phyloP scores from a whole-genome alignment of 73 alveolate species.

The Paramecium biaurelia region DNA sequence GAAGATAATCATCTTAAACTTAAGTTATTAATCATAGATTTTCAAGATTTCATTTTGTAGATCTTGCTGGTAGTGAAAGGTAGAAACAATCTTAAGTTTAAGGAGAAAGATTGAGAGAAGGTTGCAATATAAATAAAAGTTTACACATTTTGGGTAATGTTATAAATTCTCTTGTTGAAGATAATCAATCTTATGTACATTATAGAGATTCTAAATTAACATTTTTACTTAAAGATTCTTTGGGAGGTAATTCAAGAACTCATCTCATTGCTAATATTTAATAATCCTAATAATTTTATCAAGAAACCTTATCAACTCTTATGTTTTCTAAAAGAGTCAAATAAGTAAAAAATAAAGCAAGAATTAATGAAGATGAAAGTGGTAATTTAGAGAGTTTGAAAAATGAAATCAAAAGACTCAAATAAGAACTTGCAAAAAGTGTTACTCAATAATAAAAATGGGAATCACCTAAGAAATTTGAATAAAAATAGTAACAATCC shows the following conservation, averaged over 20 bases:
- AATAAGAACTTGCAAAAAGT: constrained; percentile 52
- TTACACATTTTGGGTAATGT: constrained; percentile 93
- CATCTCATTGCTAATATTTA: constrained; percentile 75
- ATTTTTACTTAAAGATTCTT: constrained; percentile 72
- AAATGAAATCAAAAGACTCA: constrained; percentile 63
- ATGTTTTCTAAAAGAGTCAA: constrained; percentile 75
- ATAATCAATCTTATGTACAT: constrained; percentile 61
- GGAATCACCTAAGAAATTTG: constrained; percentile 22
- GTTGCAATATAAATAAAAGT: constrained; percentile 94
- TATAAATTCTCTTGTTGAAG: constrained; percentile 67
- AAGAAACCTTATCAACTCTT: constrained; percentile 76
- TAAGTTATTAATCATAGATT: constrained; percentile 73
- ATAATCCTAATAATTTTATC: constrained; percentile 61
- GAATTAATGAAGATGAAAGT: constrained; percentile 67
- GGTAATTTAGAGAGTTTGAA: constrained; percentile 62
- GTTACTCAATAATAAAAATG: background rate
- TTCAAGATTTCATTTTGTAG: constrained; percentile 96
- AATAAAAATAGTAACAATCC: background rate
- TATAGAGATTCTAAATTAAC: constrained; percentile 82
- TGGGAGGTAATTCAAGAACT: constrained; percentile 74
- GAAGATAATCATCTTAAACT: background rate
- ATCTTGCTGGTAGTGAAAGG: constrained; percentile 98
- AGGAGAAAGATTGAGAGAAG: constrained; percentile 91
- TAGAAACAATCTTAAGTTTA: constrained; percentile 90
- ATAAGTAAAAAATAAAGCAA: constrained; percentile 70